phyloP scores from a whole-genome alignment of 345 rosid genomes.

The Lenwebbia sp. region DNA sequence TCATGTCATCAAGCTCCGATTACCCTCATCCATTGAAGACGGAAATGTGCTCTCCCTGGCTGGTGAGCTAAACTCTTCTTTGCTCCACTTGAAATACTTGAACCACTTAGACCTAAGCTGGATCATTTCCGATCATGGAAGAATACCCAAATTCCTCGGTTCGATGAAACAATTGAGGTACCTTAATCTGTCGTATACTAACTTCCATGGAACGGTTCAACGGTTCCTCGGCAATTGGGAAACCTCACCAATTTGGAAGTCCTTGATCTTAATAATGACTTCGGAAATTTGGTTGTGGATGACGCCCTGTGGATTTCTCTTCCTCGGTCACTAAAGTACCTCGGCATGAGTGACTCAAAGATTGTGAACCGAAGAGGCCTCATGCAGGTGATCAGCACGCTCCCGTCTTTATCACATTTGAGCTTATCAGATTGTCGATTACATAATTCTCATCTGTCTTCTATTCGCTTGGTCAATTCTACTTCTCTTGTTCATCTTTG shows the following conservation, averaged over 20 bases:
- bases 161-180: background rate
- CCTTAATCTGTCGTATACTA: background rate
- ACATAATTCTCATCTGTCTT: no score
- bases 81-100: no score
- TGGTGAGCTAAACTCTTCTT: no score
- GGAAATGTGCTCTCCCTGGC: background rate
- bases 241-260: background rate
- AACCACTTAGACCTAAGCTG: no score
- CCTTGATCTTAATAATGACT: no score
- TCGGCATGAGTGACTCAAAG: background rate
- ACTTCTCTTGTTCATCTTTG: background rate
- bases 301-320: background rate
- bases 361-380: background rate
- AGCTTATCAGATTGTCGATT: background rate
- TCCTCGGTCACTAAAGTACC: background rate
- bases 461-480: background rate
- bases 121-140: background rate
- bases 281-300: rapidly evolving
- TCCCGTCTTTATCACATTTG: background rate
- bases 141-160: background rate
- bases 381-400: background rate
- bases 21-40: background rate
- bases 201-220: no score
- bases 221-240: background rate
- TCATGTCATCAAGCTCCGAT: background rate